Evolutionary conservation across 108 stramenopile species (phyloP).

Genomic region (Cyclostephanos tholiformis): DNA sequence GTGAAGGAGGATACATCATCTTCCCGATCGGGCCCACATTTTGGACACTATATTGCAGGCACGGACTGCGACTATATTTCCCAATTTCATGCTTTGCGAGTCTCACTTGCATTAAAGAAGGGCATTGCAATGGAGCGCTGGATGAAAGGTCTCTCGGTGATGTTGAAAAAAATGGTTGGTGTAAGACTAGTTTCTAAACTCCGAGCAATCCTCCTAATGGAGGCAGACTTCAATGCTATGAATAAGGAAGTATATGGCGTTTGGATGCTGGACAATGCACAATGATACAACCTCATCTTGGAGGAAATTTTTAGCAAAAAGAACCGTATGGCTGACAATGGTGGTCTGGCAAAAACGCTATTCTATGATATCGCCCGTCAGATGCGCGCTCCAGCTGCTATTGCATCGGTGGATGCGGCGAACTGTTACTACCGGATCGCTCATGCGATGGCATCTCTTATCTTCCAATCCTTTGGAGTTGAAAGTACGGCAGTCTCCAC

Average conservation of each 20-base stretch:
- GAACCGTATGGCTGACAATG: constrained; percentile 10
- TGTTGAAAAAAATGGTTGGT: no score
- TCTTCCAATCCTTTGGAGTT: no score
- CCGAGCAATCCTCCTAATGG: constrained; percentile 26
- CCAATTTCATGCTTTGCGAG: no score
- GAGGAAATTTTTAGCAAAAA: constrained; percentile 11
- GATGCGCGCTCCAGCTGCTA: background rate
- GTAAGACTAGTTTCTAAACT: constrained; percentile 27
- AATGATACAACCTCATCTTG: background rate
- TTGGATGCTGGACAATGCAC: constrained; percentile 17
- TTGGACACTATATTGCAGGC: background rate
- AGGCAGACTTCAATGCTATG: constrained; percentile 23
- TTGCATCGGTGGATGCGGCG: background rate
- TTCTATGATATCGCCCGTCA: background rate
- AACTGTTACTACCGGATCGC: no score
- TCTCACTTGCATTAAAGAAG: no score
- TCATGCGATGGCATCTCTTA: no score
- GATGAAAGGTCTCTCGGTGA: no score
- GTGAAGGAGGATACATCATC: constrained; percentile 5
- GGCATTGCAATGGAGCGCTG: no score
- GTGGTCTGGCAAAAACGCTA: background rate
- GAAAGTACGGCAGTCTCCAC: no score
- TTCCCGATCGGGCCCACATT: background rate
- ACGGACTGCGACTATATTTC: no score
- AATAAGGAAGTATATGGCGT: no score